Evolutionary conservation across 176 grass and related monocot genomes (phyloP).

Genomic region (Aegilops bicornis): DNA sequence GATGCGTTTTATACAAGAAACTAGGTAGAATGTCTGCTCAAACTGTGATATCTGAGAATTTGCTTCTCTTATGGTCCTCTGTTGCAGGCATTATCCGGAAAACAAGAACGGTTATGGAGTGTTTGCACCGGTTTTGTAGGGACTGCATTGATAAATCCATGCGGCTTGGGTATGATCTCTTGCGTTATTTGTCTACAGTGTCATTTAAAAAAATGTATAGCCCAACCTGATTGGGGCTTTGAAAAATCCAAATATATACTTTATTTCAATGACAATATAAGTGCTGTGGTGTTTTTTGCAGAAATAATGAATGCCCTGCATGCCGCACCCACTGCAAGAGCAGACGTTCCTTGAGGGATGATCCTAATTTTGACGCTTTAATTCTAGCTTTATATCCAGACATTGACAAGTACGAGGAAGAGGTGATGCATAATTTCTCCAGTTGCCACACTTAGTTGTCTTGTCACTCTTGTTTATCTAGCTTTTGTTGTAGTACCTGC

Average conservation of each 20-base stretch:
- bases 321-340: conserved; percentile 91
- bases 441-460: background rate
- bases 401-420: conserved; percentile 91
- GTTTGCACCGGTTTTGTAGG: conserved; percentile 87
- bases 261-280: conserved; percentile 7
- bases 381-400: conserved; percentile 87
- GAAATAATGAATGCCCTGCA: conserved; percentile 90
- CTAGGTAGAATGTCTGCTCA: conserved; percentile 18
- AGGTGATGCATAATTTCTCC: conserved; percentile 55
- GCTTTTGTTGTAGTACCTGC: conserved; percentile 27
- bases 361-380: conserved; percentile 85
- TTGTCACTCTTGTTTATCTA: conserved; percentile 21
- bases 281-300: conserved; percentile 30
- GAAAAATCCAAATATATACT: background rate
- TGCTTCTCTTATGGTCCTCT: conserved; percentile 29
- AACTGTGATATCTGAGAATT: conserved; percentile 25
- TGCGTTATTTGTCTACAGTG: conserved; percentile 21
- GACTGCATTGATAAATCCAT: conserved; percentile 95
- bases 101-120: conserved; percentile 91
- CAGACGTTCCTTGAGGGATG: conserved; percentile 82
- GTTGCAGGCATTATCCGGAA: conserved; percentile 75
- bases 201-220: conserved; percentile 5
- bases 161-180: conserved; percentile 70
- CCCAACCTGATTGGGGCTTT: background rate
- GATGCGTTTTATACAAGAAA: conserved; percentile 16